Evolutionary conservation across 345 rosid genomes (phyloP), one percentile per base, ranked within the genome.

Genomic region (Citrus unshiu): DNA sequence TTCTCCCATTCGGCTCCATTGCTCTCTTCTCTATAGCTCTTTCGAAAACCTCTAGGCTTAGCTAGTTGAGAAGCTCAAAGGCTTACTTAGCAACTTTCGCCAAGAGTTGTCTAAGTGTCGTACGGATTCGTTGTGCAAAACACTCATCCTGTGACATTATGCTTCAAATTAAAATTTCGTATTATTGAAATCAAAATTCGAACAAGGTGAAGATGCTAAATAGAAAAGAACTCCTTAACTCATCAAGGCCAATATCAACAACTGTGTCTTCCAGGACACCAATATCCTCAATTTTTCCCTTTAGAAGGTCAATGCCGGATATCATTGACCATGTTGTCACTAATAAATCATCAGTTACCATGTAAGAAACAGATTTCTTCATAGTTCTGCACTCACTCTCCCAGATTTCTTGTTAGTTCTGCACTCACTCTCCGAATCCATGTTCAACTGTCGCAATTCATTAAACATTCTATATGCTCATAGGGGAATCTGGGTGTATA

Each of bases 311-410:
- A 56, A 83, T 56, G 40, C 75, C 71, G 59, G 85, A 37, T 19
- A 73, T 68, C 37, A 62, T 72, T 2, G 81, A 80, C 78, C 64
- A 16, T 22, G 71, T 62, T 6, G 49, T 51, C 27, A 61, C 80
- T 1, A 27, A 39, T 29, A 83, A n/a, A 66, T 82, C 80, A 79
- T 79, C 74, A 2, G 27, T 75, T 56, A 82, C 80, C 74, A 71
- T 75, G 19, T 77, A 77, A 2, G 67, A 35, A 10, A 77, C 78
- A 58, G 40, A 16, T 0, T 56, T 75, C 21, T 82, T 78, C 72
- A 56, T 75, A 56, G 35, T 51, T 34, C 81, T 73, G 9, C 9
- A 7, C 72, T 39, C 32, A 27, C 46, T 40, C 34, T n/a, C 13
- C 2, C 78, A 58, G 40, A 16, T 0, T 56, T 75, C 21, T 82